Conservation (phyloP, 176 grass and related monocot species). For the Poa annua region DNA sequence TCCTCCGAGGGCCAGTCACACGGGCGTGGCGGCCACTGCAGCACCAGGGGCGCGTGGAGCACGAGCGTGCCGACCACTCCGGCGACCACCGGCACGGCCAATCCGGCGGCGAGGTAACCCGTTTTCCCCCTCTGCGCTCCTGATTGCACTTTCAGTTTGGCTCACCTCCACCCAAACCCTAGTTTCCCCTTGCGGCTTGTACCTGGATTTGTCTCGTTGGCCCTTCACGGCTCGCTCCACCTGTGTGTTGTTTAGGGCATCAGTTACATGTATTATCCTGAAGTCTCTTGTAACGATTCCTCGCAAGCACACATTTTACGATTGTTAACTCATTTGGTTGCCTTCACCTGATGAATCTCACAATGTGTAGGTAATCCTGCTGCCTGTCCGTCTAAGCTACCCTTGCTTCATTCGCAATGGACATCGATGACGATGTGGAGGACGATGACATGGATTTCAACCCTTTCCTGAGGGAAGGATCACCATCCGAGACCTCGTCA, state of each 20-base stretch:
- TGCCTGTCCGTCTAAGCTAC: neutral
- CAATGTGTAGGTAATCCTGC: slow-evolving; percentile 25
- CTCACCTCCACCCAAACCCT: neutral
- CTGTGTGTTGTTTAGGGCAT: neutral
- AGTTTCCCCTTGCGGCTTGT: too few species aligned
- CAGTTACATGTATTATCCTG: neutral
- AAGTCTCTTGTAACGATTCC: neutral
- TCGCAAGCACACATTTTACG: neutral
- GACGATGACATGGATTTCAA: slow-evolving; percentile 95
- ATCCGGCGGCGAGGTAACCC: neutral
- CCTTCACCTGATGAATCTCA: slow-evolving; percentile 37
- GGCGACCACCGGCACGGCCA: neutral
- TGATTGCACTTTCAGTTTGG: neutral
- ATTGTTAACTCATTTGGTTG: slow-evolving; percentile 12
- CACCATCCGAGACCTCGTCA: slow-evolving; percentile 75
- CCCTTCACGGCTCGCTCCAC: neutral
- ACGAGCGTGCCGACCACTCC: neutral
- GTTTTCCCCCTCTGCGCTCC: neutral
- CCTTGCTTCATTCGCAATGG: slow-evolving; percentile 50
- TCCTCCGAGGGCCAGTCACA: neutral
- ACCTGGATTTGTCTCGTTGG: too few species aligned
- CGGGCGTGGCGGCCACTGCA: neutral
- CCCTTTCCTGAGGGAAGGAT: slow-evolving; percentile 74
- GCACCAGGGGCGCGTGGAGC: neutral
- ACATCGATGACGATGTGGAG: slow-evolving; percentile 75